Evolutionary conservation across 2,329 filamentous ascomycete genomes (phyloP).

Genomic region (Microascus cirrosus): DNA sequence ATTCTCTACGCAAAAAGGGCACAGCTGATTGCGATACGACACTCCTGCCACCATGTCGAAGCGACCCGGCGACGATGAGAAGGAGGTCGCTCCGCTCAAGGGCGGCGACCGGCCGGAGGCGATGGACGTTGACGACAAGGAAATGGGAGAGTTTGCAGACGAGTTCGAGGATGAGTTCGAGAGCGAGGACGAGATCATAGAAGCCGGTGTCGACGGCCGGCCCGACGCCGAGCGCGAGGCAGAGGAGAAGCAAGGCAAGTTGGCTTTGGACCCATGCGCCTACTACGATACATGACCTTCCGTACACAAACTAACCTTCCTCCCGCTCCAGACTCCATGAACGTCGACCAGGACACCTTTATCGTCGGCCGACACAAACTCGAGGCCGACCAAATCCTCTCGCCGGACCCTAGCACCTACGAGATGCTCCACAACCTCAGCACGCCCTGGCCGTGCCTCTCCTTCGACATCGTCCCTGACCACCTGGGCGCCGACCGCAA

Average conservation of each 20-base stretch:
- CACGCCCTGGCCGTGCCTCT: slow-evolving; percentile 93
- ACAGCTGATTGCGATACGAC: neutral
- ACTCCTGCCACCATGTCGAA: slow-evolving; percentile 41
- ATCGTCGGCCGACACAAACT: slow-evolving; percentile 91
- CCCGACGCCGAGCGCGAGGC: slow-evolving; percentile 88
- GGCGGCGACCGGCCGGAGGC: slow-evolving; percentile 49
- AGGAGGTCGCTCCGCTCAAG: slow-evolving; percentile 40
- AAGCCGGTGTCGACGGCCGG: slow-evolving; percentile 86
- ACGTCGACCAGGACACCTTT: slow-evolving; percentile 88
- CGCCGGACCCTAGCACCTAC: slow-evolving; percentile 89
- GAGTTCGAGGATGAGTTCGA: slow-evolving; percentile 91
- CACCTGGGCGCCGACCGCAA: slow-evolving; percentile 78
- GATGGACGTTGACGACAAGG: slow-evolving; percentile 54
- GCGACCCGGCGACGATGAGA: slow-evolving; percentile 42
- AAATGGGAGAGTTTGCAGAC: slow-evolving; percentile 81
- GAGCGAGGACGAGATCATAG: slow-evolving; percentile 79
- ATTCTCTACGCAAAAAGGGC: neutral
- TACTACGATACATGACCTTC: neutral
- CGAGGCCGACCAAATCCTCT: slow-evolving; percentile 78
- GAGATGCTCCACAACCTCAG: slow-evolving; percentile 94
- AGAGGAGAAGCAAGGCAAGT: slow-evolving; percentile 54
- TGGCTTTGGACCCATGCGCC: neutral
- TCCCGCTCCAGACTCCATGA: slow-evolving; percentile 44
- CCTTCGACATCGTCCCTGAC: slow-evolving; percentile 86
- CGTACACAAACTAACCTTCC: neutral